These are phyloP conservation scores for Saturnispora gosingensis DNA, from an alignment of 805 yeast species.

Conservation along the genomic window DNA sequence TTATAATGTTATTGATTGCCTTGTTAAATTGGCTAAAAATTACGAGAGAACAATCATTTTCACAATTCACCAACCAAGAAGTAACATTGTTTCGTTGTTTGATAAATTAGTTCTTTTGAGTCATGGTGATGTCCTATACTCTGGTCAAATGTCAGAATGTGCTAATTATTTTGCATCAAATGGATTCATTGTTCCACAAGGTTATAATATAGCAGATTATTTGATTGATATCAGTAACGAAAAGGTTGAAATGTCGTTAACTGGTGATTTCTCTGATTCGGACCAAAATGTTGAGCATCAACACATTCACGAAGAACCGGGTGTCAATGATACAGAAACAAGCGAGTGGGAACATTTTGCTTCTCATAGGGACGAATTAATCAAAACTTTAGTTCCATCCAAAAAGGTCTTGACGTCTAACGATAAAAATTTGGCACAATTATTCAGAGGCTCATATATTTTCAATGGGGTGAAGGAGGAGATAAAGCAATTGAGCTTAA, in stretches of 20 bases:
- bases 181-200: slow-evolving; percentile 79
- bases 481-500: slow-evolving; percentile 22
- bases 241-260: slow-evolving; percentile 14
- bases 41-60: slow-evolving; percentile 82
- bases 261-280: not conserved
- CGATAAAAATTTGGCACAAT: slow-evolving; percentile 11
- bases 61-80: slow-evolving; percentile 95
- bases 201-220: slow-evolving; percentile 90
- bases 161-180: slow-evolving; percentile 63
- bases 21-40: slow-evolving; percentile 69
- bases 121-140: slow-evolving; percentile 77
- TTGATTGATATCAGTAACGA: slow-evolving; percentile 84
- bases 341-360: slow-evolving; percentile 85
- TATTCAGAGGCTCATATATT: slow-evolving; percentile 28
- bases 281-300: slow-evolving; percentile 14
- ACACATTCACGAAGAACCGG: slow-evolving; percentile 23
- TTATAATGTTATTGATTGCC: slow-evolving; percentile 75
- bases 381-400: slow-evolving; percentile 17
- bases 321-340: slow-evolving; percentile 30
- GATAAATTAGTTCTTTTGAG: slow-evolving; percentile 75
- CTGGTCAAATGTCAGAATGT: slow-evolving; percentile 74
- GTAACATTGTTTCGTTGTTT: slow-evolving; percentile 87
- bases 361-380: slow-evolving; percentile 64
- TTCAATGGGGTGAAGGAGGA: slow-evolving; percentile 33
- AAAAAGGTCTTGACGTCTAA: slow-evolving; percentile 4